Conservation (phyloP, 345 rosid genomes). For the Citrus cavaleriei region DNA sequence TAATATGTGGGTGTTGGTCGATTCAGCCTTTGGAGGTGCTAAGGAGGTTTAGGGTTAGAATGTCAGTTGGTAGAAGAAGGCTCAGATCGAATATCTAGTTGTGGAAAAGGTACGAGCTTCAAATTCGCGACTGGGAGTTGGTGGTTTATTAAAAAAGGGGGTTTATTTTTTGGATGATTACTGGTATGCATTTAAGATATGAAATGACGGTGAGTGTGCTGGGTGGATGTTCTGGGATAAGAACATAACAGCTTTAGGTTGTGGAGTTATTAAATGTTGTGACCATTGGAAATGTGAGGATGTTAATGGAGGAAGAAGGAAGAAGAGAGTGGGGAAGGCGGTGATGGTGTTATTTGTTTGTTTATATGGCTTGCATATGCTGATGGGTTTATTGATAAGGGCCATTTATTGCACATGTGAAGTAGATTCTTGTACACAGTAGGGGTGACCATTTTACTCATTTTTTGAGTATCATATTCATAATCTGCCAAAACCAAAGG, state of each 20-base stretch:
- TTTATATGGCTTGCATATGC: background rate
- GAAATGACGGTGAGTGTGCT: background rate
- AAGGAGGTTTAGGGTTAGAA: background rate
- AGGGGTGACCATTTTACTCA: background rate
- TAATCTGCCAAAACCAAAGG: background rate
- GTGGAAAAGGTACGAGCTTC: background rate
- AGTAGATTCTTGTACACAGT: conserved; percentile 10
- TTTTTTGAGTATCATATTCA: background rate
- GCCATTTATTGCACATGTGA: conserved; percentile 28
- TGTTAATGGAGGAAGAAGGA: background rate
- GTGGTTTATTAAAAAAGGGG: background rate
- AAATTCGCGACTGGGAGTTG: too few species aligned
- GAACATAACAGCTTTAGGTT: background rate
- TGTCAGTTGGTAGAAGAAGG: background rate
- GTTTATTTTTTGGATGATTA: too few species aligned
- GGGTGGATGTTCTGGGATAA: background rate
- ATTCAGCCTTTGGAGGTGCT: too few species aligned
- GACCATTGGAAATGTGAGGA: background rate
- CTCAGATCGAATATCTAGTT: background rate
- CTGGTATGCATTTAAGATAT: background rate
- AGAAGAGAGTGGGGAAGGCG: background rate
- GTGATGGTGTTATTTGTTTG: background rate
- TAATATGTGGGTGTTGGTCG: background rate
- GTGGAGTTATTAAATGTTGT: background rate
- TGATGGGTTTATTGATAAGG: conserved; percentile 20